Evolutionary conservation across 176 grass and related monocot species (phyloP).

Genomic region (Thinopyrum elongatum): DNA sequence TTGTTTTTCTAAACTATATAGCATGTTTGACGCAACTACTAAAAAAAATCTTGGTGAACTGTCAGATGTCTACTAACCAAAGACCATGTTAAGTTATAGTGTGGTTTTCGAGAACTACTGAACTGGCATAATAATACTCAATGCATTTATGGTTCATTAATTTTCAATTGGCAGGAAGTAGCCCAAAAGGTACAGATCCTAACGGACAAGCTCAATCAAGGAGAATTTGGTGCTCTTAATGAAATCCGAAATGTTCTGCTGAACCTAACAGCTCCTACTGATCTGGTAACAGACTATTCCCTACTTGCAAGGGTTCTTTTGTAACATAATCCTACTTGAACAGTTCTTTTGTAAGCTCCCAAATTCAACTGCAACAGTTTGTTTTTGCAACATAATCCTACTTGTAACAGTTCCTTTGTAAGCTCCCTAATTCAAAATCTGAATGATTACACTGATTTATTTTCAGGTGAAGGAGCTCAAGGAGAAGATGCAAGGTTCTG

Average conservation of each 20-base stretch:
- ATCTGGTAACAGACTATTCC: constrained; percentile 48
- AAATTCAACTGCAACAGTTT: background rate
- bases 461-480: constrained; percentile 74
- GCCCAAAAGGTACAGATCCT: constrained; percentile 50
- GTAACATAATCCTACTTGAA: background rate
- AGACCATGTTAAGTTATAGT: background rate
- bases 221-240: constrained; percentile 66
- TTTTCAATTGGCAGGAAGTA: constrained; percentile 54
- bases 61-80: background rate
- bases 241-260: constrained; percentile 72
- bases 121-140: background rate
- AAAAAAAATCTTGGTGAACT: background rate
- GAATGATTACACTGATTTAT: background rate
- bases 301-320: background rate
- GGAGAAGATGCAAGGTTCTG: constrained; percentile 73
- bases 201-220: constrained; percentile 52
- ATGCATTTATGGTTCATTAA: background rate
- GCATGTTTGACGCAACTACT: background rate
- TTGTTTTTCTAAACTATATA: background rate
- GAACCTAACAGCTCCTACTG: constrained; percentile 52
- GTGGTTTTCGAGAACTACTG: background rate
- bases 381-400: background rate
- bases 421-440: background rate
- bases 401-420: background rate
- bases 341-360: background rate